A percentile compares a stretch with the other conserved stretches of the same genome.
These are phyloP conservation scores for Cladosporium austrohemisphaericum DNA, from an alignment of 2,329 filamentous ascomycete species.

Conservation along the genomic window DNA sequence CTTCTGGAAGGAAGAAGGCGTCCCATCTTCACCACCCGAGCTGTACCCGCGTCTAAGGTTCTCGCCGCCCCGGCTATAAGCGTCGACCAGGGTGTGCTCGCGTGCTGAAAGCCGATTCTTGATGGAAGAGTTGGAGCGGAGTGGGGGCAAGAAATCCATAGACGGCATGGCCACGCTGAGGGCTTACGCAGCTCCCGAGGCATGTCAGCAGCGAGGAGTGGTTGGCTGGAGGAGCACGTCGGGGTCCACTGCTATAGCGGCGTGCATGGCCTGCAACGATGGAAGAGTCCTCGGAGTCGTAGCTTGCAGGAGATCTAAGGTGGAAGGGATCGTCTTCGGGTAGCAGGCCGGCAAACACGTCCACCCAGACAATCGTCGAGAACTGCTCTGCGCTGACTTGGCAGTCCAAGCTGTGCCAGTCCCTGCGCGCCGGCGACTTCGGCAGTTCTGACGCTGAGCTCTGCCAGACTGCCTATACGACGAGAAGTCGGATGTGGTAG, in stretches of 20 bases:
- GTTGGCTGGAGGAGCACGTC: background rate
- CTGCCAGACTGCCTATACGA: no score
- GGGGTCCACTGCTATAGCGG: slow-evolving; percentile 3
- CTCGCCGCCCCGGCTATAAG: slow-evolving; percentile 12
- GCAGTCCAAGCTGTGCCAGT: background rate
- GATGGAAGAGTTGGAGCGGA: background rate
- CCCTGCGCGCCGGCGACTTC: background rate
- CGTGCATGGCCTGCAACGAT: background rate
- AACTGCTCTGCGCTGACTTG: slow-evolving; percentile 2
- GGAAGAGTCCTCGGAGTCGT: no score
- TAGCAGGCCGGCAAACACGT: background rate
- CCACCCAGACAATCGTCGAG: no score
- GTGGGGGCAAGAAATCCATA: background rate
- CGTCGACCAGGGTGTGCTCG: slow-evolving; percentile 3
- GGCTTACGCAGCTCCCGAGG: slow-evolving; percentile 9
- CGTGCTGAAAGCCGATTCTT: slow-evolving; percentile 11
- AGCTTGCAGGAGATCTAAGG: slow-evolving; percentile 1
- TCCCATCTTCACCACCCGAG: slow-evolving; percentile 12
- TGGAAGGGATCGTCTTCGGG: slow-evolving; percentile 10
- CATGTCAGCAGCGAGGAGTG: slow-evolving; percentile 1
- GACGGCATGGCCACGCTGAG: slow-evolving; percentile 11
- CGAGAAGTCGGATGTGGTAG: no score
- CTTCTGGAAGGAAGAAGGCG: slow-evolving; percentile 11
- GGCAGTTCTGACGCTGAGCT: slow-evolving; percentile 3
- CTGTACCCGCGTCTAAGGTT: slow-evolving; percentile 9